Conservation (phyloP, 2,329 filamentous ascomycete species). For the Aspergillus chevalieri region DNA sequence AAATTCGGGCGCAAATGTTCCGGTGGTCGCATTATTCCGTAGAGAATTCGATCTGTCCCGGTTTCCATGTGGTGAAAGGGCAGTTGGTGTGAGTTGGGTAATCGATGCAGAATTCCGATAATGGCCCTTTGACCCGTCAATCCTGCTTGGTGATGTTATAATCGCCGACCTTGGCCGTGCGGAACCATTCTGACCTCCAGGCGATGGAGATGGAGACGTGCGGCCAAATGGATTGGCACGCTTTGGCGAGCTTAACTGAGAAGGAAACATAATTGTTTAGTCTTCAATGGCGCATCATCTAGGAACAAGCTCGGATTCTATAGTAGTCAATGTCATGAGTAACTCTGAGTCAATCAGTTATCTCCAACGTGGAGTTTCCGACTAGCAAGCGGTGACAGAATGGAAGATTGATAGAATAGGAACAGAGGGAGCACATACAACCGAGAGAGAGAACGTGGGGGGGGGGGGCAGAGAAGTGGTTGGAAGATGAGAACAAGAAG, state of each 20-base stretch:
- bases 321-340: conserved; percentile 7
- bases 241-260: conserved; percentile 60
- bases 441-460: not conserved
- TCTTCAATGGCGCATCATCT: conserved; percentile 26
- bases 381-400: not conserved
- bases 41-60: conserved; percentile 57
- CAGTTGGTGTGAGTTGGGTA: conserved; percentile 48
- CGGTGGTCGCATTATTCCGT: conserved; percentile 57
- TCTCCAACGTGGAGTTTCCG: not conserved
- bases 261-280: conserved; percentile 44
- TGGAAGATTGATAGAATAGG: not conserved
- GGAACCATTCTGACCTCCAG: conserved; percentile 42
- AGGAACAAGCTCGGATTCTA: conserved; percentile 11
- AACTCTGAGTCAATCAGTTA: not conserved
- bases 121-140: conserved; percentile 49
- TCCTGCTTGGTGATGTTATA: conserved; percentile 53
- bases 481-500: not conserved
- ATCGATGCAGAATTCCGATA: conserved; percentile 61
- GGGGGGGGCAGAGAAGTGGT: not conserved
- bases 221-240: conserved; percentile 76
- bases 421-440: not conserved
- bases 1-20: conserved; percentile 92
- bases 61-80: conserved; percentile 34
- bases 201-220: conserved; percentile 50
- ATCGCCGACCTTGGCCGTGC: conserved; percentile 68